These are phyloP conservation scores for Martensiomyces pterosporus DNA, from an alignment of 192 early-diverging fungal species.

Conservation along the genomic window DNA sequence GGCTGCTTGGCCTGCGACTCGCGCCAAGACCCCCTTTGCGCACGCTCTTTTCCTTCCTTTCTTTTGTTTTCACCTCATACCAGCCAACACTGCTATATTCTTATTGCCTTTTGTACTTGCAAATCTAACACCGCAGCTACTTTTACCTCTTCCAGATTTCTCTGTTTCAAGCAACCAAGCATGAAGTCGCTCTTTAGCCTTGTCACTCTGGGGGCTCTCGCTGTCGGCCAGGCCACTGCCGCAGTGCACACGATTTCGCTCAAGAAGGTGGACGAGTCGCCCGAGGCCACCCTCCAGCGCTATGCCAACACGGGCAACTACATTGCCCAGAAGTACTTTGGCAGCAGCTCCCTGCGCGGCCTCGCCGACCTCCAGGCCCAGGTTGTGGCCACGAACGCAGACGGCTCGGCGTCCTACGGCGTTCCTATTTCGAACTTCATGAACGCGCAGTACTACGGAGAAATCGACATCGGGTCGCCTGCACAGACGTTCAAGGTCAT, in stretches of 20 bases:
- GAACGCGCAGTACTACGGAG: conserved; percentile 97
- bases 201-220: conserved; percentile 30
- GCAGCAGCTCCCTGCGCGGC: conserved; percentile 23
- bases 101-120: not conserved
- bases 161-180: too few species aligned
- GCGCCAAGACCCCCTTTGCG: too few species aligned
- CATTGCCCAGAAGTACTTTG: conserved; percentile 79
- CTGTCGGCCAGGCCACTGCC: conserved; percentile 11
- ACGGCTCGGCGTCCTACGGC: conserved; percentile 58
- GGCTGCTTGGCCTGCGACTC: too few species aligned
- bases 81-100: too few species aligned
- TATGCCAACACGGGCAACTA: conserved; percentile 62
- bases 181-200: conserved; percentile 40
- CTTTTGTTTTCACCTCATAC: too few species aligned
- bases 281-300: conserved; percentile 57
- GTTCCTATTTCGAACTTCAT: conserved; percentile 86
- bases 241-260: conserved; percentile 41
- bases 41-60: too few species aligned
- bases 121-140: not conserved
- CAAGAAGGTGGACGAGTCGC: conserved; percentile 64
- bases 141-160: not conserved
- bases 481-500: conserved; percentile 88
- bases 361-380: conserved; percentile 40
- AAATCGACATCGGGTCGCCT: conserved; percentile 82
- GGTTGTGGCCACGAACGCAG: conserved; percentile 50